Percentiles rank a stretch among this genome's conserved stretches.
These are phyloP conservation scores for Raphanus sativus DNA, from an alignment of 345 rosid genomes.

Conservation along the genomic window DNA sequence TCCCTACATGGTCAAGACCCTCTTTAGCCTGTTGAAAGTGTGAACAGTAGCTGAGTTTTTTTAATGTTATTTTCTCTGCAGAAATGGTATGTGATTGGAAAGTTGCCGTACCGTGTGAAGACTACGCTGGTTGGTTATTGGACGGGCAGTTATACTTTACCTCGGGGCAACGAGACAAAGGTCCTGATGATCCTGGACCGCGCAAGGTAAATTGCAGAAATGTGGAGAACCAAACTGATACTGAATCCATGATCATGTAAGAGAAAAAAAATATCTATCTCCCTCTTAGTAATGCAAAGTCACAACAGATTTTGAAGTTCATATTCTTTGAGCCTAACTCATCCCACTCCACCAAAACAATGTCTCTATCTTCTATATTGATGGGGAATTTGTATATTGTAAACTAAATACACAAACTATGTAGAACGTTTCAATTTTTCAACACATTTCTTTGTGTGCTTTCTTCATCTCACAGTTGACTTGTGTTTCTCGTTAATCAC, in stretches of 20 bases:
- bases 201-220: conserved; percentile 79
- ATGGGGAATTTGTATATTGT: background rate
- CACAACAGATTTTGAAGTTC: background rate
- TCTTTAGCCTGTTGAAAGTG: background rate
- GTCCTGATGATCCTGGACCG: conserved; percentile 78
- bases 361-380: background rate
- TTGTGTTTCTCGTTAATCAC: background rate
- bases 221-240: conserved; percentile 89
- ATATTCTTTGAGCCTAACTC: background rate
- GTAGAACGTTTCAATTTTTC: background rate
- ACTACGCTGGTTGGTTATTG: conserved; percentile 15
- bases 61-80: conserved; percentile 32
- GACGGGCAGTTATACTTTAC: conserved; percentile 85
- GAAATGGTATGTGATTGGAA: conserved; percentile 89
- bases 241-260: conserved; percentile 39
- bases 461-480: background rate
- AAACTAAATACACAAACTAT: background rate
- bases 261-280: background rate
- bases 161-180: conserved; percentile 94
- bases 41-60: background rate
- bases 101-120: conserved; percentile 70
- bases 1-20: background rate
- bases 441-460: background rate
- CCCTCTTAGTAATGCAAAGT: conserved; percentile 7
- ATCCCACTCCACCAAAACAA: background rate